A percentile compares a stretch with the other conserved stretches of the same genome.
Evolutionary conservation across 495 filamentous ascomycete species (phyloP).

Genomic region (Talaromyces ruber): DNA sequence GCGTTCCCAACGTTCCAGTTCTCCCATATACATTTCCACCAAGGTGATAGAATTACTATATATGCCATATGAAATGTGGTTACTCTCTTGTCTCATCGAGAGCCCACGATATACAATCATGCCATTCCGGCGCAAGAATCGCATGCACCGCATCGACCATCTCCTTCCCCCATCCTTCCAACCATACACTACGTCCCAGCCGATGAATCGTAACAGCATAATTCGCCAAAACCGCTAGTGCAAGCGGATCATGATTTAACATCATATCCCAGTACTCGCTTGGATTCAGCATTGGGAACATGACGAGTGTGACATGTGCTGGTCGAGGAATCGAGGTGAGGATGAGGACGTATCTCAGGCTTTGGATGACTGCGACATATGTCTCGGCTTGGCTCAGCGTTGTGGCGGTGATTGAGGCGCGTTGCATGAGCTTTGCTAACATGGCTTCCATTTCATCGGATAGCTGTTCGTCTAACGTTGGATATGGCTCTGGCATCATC

Average conservation of each 20-base stretch:
- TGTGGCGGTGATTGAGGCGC: neutral
- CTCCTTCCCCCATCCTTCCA: slow-evolving; percentile 32
- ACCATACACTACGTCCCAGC: slow-evolving; percentile 36
- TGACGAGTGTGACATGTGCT: neutral
- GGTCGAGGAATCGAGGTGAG: neutral
- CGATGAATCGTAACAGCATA: slow-evolving; percentile 37
- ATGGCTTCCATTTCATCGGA: neutral
- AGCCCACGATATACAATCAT: slow-evolving; percentile 4
- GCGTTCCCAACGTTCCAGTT: too few relatives aligned
- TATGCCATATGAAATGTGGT: neutral
- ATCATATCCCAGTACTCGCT: slow-evolving; percentile 42
- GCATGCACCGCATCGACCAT: slow-evolving; percentile 3
- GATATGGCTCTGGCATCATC: neutral
- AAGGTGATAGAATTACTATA: neutral
- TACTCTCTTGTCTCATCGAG: neutral
- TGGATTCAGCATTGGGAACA: slow-evolving; percentile 11
- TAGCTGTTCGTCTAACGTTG: neutral
- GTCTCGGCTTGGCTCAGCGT: neutral
- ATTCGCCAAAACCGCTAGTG: slow-evolving; percentile 41
- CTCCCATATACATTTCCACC: too few relatives aligned
- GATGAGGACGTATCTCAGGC: neutral
- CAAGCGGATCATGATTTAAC: slow-evolving; percentile 42
- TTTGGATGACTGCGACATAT: neutral
- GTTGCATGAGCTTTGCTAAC: neutral
- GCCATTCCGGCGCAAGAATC: neutral